A percentile compares a stretch with the other conserved stretches of the same genome.
Conservation (phyloP, 2,329 filamentous ascomycete genomes). For the Aspergillus thermomutatus region DNA sequence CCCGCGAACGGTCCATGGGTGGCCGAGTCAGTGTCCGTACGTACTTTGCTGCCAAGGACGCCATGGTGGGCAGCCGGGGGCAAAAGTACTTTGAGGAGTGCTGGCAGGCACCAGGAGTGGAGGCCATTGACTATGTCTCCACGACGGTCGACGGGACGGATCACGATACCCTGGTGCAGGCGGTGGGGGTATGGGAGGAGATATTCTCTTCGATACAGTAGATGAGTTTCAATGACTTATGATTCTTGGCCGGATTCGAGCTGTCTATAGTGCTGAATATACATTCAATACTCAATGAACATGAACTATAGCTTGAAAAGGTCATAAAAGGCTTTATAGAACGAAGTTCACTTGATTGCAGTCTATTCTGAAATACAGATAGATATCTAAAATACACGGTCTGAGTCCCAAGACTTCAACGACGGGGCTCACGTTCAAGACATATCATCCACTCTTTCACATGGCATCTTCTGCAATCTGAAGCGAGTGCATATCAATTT, state of each 20-base stretch:
- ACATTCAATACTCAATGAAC: too few relatives aligned
- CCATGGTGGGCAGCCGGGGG: conserved; percentile 43
- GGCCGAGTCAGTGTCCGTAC: conserved; percentile 25
- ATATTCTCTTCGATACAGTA: conserved; percentile 2
- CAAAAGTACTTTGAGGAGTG: conserved; percentile 43
- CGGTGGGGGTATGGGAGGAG: conserved; percentile 15
- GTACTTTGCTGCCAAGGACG: conserved; percentile 40
- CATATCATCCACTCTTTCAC: too few relatives aligned
- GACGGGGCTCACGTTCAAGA: too few relatives aligned
- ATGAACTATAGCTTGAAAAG: too few relatives aligned
- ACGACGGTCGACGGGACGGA: conserved; percentile 30
- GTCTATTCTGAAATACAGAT: too few relatives aligned
- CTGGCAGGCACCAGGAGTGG: conserved; percentile 27
- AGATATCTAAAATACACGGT: too few relatives aligned
- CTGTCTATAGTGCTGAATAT: too few relatives aligned
- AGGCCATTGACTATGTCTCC: conserved; percentile 20
- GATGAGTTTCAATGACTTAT: background rate
- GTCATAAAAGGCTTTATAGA: too few relatives aligned
- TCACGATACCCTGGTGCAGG: conserved; percentile 36
- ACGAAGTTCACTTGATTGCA: too few relatives aligned
- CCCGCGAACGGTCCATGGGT: background rate
- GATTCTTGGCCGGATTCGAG: background rate
- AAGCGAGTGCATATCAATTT: too few relatives aligned
- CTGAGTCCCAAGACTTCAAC: too few relatives aligned
- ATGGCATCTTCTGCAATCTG: too few relatives aligned